These are phyloP conservation scores for Ophiostoma tasmaniense DNA, from an alignment of 2,329 filamentous ascomycete species.

Conservation along the genomic window DNA sequence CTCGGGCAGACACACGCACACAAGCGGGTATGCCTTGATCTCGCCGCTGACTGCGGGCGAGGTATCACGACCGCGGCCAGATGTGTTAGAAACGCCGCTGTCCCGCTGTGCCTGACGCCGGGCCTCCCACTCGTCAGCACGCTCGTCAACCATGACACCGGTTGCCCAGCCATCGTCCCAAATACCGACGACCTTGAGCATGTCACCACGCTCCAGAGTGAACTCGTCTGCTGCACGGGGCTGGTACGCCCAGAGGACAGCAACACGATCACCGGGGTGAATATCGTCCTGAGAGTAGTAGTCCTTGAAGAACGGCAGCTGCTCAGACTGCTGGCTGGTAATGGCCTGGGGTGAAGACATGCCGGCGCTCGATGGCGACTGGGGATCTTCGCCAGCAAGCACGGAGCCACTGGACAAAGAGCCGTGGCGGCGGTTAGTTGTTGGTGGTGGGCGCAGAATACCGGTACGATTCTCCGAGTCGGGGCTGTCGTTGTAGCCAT, in stretches of 20 bases:
- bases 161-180: conserved; percentile 99
- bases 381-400: conserved; percentile 59
- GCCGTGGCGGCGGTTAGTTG: conserved; percentile 62
- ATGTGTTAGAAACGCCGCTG: conserved; percentile 83
- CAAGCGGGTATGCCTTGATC: conserved; percentile 94
- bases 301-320: conserved; percentile 93
- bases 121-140: conserved; percentile 81
- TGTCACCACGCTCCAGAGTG: conserved; percentile 84
- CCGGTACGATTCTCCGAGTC: conserved; percentile 54
- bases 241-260: conserved; percentile 93
- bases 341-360: conserved; percentile 79
- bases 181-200: conserved; percentile 96
- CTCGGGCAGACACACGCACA: conserved; percentile 90
- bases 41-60: conserved; percentile 65
- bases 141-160: conserved; percentile 71
- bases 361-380: conserved; percentile 65
- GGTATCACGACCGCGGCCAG: conserved; percentile 47
- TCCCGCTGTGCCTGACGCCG: conserved; percentile 73
- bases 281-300: conserved; percentile 98
- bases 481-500: conserved; percentile 63
- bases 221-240: conserved; percentile 92
- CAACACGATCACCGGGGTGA: conserved; percentile 79
- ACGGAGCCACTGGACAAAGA: conserved; percentile 81
- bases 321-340: conserved; percentile 86
- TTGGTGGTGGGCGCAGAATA: conserved; percentile 50